Percentiles rank a stretch among this genome's conserved stretches.
Conservation (phyloP, 805 yeast species). For the Schwanniomyces occidentalis region DNA sequence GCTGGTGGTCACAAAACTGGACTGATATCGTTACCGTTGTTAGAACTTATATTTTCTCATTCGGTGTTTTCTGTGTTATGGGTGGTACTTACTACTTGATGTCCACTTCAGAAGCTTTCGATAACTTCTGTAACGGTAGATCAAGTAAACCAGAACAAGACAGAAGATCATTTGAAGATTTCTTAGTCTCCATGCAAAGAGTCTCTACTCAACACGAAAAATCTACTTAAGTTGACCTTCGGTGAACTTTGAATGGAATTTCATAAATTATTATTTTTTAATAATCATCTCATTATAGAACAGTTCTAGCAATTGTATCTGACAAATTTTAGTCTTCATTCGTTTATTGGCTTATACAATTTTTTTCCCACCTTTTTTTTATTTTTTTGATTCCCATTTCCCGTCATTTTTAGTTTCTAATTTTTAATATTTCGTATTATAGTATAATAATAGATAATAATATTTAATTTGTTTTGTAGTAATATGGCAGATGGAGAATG, state of each 20-base stretch:
- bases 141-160: constrained; percentile 51
- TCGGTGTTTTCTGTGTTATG: constrained; percentile 94
- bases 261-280: too few species aligned
- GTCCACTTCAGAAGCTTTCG: constrained; percentile 79
- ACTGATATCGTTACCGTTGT: constrained; percentile 93
- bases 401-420: constrained; percentile 19
- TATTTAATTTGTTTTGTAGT: too few species aligned
- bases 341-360: constrained; percentile 7
- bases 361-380: constrained; percentile 15
- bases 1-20: constrained; percentile 98
- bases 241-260: not conserved
- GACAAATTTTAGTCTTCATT: constrained; percentile 1
- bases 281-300: too few species aligned
- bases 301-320: too few species aligned
- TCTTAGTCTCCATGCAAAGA: constrained; percentile 84
- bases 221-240: constrained; percentile 49
- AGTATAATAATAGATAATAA: constrained; percentile 27
- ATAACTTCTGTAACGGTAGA: constrained; percentile 83
- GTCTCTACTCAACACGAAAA: constrained; percentile 88
- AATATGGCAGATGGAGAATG: too few species aligned
- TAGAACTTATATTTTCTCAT: constrained; percentile 93
- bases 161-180: constrained; percentile 75
- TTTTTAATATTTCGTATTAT: constrained; percentile 32
- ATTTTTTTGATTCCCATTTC: constrained; percentile 20
- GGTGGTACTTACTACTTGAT: constrained; percentile 96